phyloP scores from a whole-genome alignment of 2,329 filamentous ascomycete genomes.

The Raffaelea deltoideospora region DNA sequence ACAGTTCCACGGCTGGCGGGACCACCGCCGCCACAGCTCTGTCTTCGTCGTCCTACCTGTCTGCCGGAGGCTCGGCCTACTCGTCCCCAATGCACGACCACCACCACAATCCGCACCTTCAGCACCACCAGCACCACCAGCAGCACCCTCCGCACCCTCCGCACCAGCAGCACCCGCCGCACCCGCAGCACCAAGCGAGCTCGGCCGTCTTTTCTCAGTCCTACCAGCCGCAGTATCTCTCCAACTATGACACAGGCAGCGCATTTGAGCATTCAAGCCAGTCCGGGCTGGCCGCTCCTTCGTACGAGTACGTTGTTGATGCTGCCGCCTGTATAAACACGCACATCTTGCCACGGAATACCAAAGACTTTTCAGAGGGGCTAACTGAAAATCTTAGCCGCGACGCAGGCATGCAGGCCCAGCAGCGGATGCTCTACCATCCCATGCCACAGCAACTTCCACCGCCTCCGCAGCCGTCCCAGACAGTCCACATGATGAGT shows the following conservation, averaged over 20 bases:
- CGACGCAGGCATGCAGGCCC: too few species aligned
- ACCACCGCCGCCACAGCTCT: conserved; percentile 7
- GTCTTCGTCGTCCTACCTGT: background rate
- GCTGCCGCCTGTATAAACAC: too few species aligned
- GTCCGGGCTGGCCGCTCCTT: background rate
- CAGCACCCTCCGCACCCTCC: conserved; percentile 6
- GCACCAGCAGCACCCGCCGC: background rate
- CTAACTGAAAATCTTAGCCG: too few species aligned
- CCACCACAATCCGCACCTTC: conserved; percentile 1
- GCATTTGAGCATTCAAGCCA: too few species aligned
- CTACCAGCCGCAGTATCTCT: background rate
- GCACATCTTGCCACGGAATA: too few species aligned
- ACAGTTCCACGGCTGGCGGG: conserved; percentile 17
- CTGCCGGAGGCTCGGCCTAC: too few species aligned
- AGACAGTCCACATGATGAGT: too few species aligned
- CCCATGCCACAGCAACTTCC: too few species aligned
- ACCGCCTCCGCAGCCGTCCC: too few species aligned
- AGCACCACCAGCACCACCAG: conserved; percentile 5
- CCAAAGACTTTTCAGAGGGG: too few species aligned
- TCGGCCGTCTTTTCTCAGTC: background rate
- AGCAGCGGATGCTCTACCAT: too few species aligned
- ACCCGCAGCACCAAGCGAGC: background rate
- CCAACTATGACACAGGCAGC: too few species aligned
- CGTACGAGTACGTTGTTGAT: background rate
- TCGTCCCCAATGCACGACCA: conserved; percentile 2